These are phyloP conservation scores for Podospora pseudopauciseta DNA, from an alignment of 495 filamentous ascomycete species.

Conservation along the genomic window DNA sequence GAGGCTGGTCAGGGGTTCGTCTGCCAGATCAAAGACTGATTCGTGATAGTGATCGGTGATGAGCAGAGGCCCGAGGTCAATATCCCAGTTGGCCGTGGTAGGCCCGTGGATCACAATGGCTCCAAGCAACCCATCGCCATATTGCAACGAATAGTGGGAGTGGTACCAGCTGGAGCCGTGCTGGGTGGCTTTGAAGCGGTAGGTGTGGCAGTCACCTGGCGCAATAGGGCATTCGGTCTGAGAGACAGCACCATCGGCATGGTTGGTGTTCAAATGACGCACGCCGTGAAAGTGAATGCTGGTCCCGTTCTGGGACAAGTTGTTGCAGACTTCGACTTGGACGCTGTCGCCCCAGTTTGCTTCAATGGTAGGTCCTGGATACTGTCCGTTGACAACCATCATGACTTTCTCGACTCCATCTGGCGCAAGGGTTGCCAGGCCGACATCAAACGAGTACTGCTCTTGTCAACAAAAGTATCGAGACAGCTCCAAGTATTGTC, in stretches of 20 bases:
- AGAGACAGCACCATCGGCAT: constrained; percentile 42
- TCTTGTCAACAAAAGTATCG: constrained; percentile 39
- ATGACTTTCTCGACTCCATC: constrained; percentile 42
- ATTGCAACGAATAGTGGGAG: constrained; percentile 55
- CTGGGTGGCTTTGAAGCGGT: constrained; percentile 27
- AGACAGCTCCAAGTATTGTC: constrained; percentile 44
- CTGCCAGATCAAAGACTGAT: constrained; percentile 25
- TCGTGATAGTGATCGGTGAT: constrained; percentile 48
- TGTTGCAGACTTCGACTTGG: constrained; percentile 53
- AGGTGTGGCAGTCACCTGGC: constrained; percentile 34
- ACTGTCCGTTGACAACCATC: constrained; percentile 42
- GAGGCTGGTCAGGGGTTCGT: constrained; percentile 15
- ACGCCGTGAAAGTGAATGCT: constrained; percentile 57
- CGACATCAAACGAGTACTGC: constrained; percentile 38
- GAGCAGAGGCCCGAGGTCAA: constrained; percentile 47
- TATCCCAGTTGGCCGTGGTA: constrained; percentile 46
- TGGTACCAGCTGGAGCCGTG: constrained; percentile 63
- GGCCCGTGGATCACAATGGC: constrained; percentile 49
- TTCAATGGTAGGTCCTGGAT: constrained; percentile 26
- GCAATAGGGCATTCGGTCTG: constrained; percentile 49
- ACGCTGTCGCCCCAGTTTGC: constrained; percentile 58
- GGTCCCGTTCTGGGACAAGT: constrained; percentile 40
- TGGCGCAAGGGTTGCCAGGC: constrained; percentile 35
- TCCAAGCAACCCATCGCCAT: constrained; percentile 47
- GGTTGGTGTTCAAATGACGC: constrained; percentile 27